Conservation (phyloP, 225 moss, liverwort and hornwort species). For the Marchantia polymorpha region DNA sequence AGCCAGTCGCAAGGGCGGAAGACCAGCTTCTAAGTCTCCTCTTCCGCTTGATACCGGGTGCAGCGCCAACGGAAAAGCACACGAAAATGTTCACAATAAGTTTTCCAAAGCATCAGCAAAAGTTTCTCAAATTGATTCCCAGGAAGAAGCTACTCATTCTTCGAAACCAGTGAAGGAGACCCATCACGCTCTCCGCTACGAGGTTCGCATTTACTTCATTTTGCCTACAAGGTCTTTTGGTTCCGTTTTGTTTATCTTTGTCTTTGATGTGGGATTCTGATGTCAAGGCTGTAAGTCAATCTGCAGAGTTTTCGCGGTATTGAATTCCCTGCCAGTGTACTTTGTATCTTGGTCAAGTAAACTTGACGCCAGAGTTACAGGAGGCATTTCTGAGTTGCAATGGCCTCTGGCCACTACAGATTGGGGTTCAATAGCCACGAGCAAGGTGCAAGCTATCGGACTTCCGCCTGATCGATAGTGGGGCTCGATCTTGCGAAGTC, state of each 20-base stretch:
- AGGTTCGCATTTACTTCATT: constrained; percentile 19
- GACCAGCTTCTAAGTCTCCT: constrained; percentile 38
- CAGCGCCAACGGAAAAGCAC: constrained; percentile 16
- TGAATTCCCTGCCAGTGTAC: too few relatives aligned
- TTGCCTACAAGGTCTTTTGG: too few relatives aligned
- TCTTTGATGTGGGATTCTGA: not conserved
- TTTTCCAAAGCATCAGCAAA: constrained; percentile 6
- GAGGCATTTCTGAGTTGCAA: too few relatives aligned
- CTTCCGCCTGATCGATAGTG: too few relatives aligned
- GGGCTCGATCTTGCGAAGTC: not conserved
- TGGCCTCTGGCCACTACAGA: too few relatives aligned
- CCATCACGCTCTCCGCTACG: constrained; percentile 27
- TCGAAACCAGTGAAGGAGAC: constrained; percentile 40
- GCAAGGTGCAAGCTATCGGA: not conserved
- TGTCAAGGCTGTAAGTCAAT: not conserved
- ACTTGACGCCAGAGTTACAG: too few relatives aligned
- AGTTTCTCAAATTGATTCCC: constrained; percentile 16
- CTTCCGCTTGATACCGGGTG: constrained; percentile 14
- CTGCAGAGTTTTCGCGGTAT: too few relatives aligned
- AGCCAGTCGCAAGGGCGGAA: constrained; percentile 26
- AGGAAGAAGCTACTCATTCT: not conserved
- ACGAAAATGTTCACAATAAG: not conserved
- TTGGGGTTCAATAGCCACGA: not conserved
- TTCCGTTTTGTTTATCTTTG: not conserved
- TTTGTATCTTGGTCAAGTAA: too few relatives aligned